Base-by-base conservation (phyloP, 2,329 filamentous ascomycete species). In the Aspergillus sp. region DNA sequence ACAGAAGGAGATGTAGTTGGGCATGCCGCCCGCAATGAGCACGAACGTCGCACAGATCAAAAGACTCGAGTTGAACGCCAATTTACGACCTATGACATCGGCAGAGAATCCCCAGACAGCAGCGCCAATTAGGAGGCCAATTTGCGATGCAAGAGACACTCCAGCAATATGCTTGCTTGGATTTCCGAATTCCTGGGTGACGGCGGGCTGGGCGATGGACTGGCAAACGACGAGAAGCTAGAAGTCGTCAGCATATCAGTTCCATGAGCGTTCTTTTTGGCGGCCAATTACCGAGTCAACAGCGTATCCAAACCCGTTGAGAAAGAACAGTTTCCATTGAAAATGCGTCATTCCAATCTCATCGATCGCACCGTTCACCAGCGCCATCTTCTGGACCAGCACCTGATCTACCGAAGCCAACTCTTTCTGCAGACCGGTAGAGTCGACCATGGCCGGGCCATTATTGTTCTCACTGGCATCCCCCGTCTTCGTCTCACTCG, bases 21-120 rank as follows among this genome's bases (percentile, higher is more conserved):
- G 79, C 1, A 83, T 85, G 56, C 83, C 89, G n/a, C 88, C 89
- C 20, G 87, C 82, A 48, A 85, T 80, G 45, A 91, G 83, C 49
- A 89, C 91, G 66, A 93, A 93, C 20, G 88, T 75, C 63, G 86
- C 85, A 58, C 89, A 88, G 60, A 95, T 83, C 63, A 90, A 82
- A 4, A 95, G 81, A 0, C 90, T 93, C 63, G 81, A 77, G 75
- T 93, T 93, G 79, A 95, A 95, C 42, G 90, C 90, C 9, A 89
- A 80, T 53, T 89, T 87, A 43, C 91, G 86, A 44, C 91, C 91
- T 57, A 93, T 78, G 3, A 91, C 80, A 70, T 95, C 90, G 18
- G 89, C 88, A 3, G 87, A 87, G 56, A 91, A 81, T 39, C 90
- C 90, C 90, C 90, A 95, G 71, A 90, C 83, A 61, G 86, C 87